Conservation (phyloP, 2,329 filamentous ascomycete species). For the Penicillium griseofulvum region DNA sequence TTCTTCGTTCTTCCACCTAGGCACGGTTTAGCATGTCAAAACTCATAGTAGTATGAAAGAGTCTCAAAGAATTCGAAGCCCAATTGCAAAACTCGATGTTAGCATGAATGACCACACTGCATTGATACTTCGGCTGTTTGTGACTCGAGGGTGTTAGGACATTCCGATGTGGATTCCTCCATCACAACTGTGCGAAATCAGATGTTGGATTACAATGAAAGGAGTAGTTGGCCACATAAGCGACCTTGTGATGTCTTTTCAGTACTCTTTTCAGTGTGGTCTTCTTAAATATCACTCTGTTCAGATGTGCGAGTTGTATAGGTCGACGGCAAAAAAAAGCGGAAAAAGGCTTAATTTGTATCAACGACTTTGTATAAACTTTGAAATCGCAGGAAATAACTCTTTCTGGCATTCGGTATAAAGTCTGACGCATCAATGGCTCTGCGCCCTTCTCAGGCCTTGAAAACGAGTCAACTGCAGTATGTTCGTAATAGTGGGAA, state of each 20-base stretch:
- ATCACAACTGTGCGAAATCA: not conserved
- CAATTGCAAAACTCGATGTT: not conserved
- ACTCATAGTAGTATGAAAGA: too few relatives aligned
- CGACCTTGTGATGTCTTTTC: too few relatives aligned
- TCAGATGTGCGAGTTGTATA: too few relatives aligned
- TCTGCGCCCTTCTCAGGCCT: not conserved
- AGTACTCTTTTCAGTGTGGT: too few relatives aligned
- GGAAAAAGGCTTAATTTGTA: too few relatives aligned
- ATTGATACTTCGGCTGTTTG: too few relatives aligned
- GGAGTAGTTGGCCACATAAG: too few relatives aligned
- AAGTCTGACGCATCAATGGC: not conserved
- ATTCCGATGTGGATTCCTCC: not conserved
- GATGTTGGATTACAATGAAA: not conserved
- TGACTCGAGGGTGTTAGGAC: not conserved
- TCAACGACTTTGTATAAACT: too few relatives aligned
- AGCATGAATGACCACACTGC: not conserved
- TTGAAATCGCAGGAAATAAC: not conserved
- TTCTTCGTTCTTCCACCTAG: too few relatives aligned
- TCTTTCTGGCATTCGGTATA: not conserved
- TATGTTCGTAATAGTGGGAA: not conserved
- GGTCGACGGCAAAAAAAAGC: too few relatives aligned
- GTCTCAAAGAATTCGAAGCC: not conserved
- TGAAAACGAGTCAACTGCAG: not conserved
- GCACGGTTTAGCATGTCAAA: not conserved
- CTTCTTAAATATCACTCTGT: too few relatives aligned